Percentiles rank a stretch among this genome's conserved stretches.
These are phyloP conservation scores for Pseudogymnoascus destructans DNA, from an alignment of 2,329 filamentous ascomycete genomes.

Conservation along the genomic window DNA sequence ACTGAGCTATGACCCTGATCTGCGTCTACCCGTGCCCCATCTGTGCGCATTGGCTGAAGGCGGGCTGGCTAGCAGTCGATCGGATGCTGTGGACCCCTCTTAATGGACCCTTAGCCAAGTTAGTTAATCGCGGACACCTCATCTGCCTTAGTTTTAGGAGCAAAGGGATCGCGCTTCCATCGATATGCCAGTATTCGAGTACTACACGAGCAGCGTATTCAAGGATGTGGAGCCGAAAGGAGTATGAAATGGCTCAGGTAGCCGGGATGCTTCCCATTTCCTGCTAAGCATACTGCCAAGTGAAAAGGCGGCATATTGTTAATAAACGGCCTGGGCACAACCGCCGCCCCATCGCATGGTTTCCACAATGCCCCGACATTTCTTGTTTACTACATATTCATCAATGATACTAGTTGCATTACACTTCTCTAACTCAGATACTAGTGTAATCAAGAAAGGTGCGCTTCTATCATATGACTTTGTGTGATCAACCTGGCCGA, in stretches of 20 bases:
- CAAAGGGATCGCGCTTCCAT: not conserved
- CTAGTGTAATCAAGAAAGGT: not conserved
- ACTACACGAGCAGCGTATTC: not conserved
- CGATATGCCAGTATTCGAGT: not conserved
- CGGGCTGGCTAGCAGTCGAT: not conserved
- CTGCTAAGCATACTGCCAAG: not conserved
- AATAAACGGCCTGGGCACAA: not conserved
- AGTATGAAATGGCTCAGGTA: not conserved
- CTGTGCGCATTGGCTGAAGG: not conserved
- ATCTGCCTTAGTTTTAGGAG: not conserved
- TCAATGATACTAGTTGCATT: not conserved
- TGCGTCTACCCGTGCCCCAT: slow-evolving; percentile 2
- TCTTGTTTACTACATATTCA: not conserved
- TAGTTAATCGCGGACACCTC: not conserved
- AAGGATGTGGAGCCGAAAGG: not conserved
- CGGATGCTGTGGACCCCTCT: not conserved
- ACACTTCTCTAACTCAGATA: not conserved
- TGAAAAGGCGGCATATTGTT: not conserved
- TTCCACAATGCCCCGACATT: not conserved
- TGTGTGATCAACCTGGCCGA: not conserved
- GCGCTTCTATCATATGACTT: not conserved
- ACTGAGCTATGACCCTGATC: slow-evolving; percentile 2
- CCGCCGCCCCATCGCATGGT: not conserved
- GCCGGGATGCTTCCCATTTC: not conserved
- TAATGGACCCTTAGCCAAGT: not conserved